phyloP scores from a whole-genome alignment of 2,329 filamentous ascomycete species.

The Calonectria ilicicola region DNA sequence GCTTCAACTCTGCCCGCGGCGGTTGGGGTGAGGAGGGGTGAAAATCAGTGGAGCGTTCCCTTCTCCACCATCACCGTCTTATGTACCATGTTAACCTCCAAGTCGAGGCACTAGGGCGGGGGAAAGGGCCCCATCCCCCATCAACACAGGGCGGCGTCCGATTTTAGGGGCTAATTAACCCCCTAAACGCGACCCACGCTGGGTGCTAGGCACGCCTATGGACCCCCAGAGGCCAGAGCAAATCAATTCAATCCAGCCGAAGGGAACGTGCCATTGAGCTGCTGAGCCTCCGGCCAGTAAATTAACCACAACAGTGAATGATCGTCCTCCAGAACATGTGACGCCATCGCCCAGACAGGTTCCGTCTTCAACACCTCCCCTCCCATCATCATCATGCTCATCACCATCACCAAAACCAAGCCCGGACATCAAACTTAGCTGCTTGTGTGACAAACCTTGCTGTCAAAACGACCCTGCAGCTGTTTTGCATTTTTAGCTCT shows the following conservation, averaged over 20 bases:
- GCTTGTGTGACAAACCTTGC: not conserved
- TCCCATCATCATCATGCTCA: not conserved
- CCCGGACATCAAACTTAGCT: not conserved
- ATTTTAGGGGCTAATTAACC: constrained; percentile 1
- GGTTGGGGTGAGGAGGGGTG: not conserved
- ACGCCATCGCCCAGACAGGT: constrained; percentile 2
- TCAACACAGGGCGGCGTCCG: not conserved
- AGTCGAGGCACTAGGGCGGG: not conserved
- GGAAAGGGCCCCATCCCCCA: not conserved
- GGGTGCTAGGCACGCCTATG: not conserved
- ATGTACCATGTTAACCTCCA: not conserved
- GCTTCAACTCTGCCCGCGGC: not conserved
- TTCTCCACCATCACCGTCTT: not conserved
- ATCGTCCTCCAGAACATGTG: constrained; percentile 3
- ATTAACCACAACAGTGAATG: not conserved
- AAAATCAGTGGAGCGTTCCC: not conserved
- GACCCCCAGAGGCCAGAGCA: not conserved
- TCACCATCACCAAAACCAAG: not conserved
- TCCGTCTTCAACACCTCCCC: not conserved
- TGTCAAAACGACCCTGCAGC: not conserved
- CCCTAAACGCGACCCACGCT: not conserved
- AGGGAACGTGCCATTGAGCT: not conserved
- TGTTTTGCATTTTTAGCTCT: not conserved
- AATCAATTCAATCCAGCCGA: not conserved
- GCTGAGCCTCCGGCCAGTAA: not conserved